Evolutionary conservation across 2,329 filamentous ascomycete genomes (phyloP), one percentile per base, ranked within the genome.

Genomic region (Tolypocladium cylindrosporum): DNA sequence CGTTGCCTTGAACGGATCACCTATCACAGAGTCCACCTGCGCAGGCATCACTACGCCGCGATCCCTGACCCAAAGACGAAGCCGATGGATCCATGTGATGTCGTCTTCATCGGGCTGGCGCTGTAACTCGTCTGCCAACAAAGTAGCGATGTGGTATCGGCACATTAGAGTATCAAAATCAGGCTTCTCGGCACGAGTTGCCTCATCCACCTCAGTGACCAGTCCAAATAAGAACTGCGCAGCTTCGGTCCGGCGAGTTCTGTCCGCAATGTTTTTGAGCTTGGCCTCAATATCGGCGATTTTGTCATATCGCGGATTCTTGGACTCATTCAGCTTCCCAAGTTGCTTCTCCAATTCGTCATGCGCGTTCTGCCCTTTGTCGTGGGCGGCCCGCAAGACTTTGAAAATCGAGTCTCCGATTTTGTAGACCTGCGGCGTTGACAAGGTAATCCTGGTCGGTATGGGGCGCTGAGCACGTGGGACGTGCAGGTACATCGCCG

Each of bases 151-250:
- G 3, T 21, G n/a, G n/a, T 1, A 24, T 13, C 7, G n/a, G n/a
- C 42, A n/a, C 19, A 1, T 2, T n/a, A 1, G 1, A n/a, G 16
- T 3, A 43, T 24, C 3, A n/a, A 10, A 3, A 13, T 21, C 2
- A 10, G 42, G 42, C 4, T 43, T 3, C 4, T 24, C 42, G 21
- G 42, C 42, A 24, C 42, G 42, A 13, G n/a, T 43, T 5, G n/a
- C 21, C 4, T 24, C 42, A 5, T 43, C n/a, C n/a, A 24, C 42
- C 9, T 24, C 8, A 8, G 7, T 13, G 2, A 43, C 42, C 8
- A 24, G n/a, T 13, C n/a, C 8, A 21, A 13, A 24, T 8, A 43
- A 8, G 9, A 43, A 43, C 10, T 43, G 1, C 8, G 42, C 42
- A 11, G 9, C 42, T 1, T 24, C 5, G 1, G 1, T 2, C 6